Conservation (phyloP, 495 filamentous ascomycete genomes). For the Pseudomonodictys pantanalensis region DNA sequence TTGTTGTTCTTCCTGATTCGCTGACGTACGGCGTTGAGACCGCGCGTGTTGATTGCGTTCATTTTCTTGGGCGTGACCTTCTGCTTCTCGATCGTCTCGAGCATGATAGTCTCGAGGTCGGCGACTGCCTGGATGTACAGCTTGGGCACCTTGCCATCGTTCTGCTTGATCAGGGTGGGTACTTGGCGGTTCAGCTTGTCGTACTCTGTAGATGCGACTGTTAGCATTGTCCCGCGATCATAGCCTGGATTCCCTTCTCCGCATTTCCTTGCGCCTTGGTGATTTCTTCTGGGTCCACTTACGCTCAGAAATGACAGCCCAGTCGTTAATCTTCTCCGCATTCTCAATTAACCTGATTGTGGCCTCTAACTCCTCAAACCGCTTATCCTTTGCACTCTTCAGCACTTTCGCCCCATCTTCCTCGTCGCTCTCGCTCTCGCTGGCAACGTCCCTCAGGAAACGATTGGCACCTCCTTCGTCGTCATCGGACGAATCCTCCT, state of each 20-base stretch:
- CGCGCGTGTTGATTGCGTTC: conserved; percentile 92
- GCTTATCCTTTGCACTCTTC: conserved; percentile 97
- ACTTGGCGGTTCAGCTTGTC: conserved; percentile 95
- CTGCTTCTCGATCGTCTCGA: conserved; percentile 88
- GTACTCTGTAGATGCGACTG: conserved; percentile 63
- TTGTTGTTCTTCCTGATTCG: conserved; percentile 98
- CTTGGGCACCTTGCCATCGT: conserved; percentile 71
- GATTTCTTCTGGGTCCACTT: conserved; percentile 39
- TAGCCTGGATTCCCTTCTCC: not conserved
- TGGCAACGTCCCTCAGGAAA: conserved; percentile 73
- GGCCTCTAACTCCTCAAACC: conserved; percentile 86
- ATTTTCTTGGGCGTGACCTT: conserved; percentile 97
- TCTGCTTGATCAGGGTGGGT: conserved; percentile 66
- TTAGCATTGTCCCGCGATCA: conserved; percentile 6
- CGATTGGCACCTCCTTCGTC: conserved; percentile 65
- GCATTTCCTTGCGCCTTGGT: not conserved
- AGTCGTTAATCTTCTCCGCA: conserved; percentile 94
- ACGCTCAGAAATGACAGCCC: conserved; percentile 89
- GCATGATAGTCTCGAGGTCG: conserved; percentile 93
- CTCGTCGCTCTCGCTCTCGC: conserved; percentile 66
- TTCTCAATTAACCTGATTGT: conserved; percentile 90
- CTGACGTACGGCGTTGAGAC: conserved; percentile 94
- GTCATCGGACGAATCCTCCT: conserved; percentile 44
- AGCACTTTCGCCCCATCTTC: conserved; percentile 78
- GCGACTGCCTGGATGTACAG: conserved; percentile 88